Conservation (phyloP, 768 basidiomycete species). For the Tephrocybe rancida region DNA sequence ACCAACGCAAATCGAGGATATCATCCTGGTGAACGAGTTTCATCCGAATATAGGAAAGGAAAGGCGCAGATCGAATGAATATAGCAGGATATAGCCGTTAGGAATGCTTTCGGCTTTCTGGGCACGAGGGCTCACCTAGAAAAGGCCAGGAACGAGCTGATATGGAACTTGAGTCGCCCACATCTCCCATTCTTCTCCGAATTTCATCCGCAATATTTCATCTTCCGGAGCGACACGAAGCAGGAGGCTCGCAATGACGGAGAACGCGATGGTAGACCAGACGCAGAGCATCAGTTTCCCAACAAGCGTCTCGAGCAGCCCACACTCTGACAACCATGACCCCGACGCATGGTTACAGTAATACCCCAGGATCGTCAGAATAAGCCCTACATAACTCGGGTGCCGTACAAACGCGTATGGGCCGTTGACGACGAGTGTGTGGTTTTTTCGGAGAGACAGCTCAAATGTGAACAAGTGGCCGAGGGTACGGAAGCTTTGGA, state of each 20-base stretch:
- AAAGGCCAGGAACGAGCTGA: conserved; percentile 33
- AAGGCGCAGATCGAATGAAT: too few species aligned
- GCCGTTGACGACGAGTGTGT: conserved; percentile 33
- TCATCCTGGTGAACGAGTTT: too few species aligned
- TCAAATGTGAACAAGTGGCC: conserved; percentile 41
- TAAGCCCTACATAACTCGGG: conserved; percentile 39
- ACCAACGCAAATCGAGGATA: too few species aligned
- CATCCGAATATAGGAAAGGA: too few species aligned
- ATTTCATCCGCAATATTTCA: conserved; percentile 26
- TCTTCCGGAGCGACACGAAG: conserved; percentile 37
- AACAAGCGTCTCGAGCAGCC: conserved; percentile 21
- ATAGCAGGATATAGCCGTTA: neutral
- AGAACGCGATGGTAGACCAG: conserved; percentile 26
- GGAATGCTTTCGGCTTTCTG: neutral
- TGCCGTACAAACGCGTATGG: conserved; percentile 40
- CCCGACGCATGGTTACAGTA: conserved; percentile 26
- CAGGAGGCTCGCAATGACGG: conserved; percentile 27
- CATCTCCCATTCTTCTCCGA: conserved; percentile 27
- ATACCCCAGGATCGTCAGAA: conserved; percentile 30
- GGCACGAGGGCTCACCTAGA: conserved; percentile 19
- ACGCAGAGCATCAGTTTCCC: conserved; percentile 19
- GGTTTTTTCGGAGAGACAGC: conserved; percentile 33
- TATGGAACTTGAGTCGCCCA: conserved; percentile 34
- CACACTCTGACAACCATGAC: conserved; percentile 37
- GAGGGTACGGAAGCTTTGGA: conserved; percentile 35